phyloP scores from a whole-genome alignment of 441 rosid genomes.

The Adansonia grandidieri region DNA sequence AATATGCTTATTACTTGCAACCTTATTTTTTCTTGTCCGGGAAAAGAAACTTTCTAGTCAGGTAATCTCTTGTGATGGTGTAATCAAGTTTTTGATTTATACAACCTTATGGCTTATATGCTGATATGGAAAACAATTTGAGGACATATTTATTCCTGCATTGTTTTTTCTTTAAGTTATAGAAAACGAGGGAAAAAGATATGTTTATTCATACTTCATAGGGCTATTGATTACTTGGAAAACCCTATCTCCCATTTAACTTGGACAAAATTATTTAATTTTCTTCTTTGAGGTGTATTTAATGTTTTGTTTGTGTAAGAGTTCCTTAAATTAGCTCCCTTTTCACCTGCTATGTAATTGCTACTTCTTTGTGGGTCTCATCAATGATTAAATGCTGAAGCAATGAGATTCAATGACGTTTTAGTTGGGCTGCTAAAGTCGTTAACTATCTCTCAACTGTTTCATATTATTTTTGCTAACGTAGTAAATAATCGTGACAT shows the following conservation, averaged over 20 bases:
- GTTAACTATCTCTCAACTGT: not conserved
- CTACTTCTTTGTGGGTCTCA: slow-evolving; percentile 10
- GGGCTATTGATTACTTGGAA: slow-evolving; percentile 15
- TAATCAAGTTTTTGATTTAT: not conserved
- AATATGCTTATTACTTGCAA: slow-evolving; percentile 80
- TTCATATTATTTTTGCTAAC: slow-evolving; percentile 5
- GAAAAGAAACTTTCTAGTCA: slow-evolving; percentile 90
- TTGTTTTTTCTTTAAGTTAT: slow-evolving; percentile 8
- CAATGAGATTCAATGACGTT: not conserved
- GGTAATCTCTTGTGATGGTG: slow-evolving; percentile 47
- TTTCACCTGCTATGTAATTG: not conserved
- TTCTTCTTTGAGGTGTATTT: slow-evolving; percentile 1
- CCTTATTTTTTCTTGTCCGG: slow-evolving; percentile 57
- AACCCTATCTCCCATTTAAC: not conserved
- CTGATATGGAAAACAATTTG: slow-evolving; percentile 4
- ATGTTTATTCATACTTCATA: not conserved
- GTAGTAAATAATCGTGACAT: slow-evolving; percentile 14
- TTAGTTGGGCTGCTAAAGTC: slow-evolving; percentile 9
- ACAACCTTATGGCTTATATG: slow-evolving; percentile 13
- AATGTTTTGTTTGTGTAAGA: not conserved
- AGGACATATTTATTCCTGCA: slow-evolving; percentile 14
- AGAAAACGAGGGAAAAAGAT: not conserved
- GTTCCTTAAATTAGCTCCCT: not conserved
- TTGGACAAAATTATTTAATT: not conserved
- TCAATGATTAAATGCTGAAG: slow-evolving; percentile 10